These are phyloP conservation scores for Staphylotrichum tortipilum DNA, from an alignment of 495 filamentous ascomycete species.

Conservation along the genomic window DNA sequence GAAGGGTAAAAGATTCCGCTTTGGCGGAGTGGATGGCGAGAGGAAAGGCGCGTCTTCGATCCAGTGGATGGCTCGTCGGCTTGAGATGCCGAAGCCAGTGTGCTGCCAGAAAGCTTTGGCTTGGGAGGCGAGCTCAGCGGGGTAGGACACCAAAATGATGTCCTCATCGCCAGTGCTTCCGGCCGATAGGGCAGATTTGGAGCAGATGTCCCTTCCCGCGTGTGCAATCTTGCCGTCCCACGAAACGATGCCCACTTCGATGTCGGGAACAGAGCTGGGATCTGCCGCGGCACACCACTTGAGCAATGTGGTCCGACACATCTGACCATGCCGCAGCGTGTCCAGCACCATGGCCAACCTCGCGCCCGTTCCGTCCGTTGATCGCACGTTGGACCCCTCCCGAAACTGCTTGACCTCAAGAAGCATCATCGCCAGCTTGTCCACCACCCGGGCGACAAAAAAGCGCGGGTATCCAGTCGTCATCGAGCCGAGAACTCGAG, in stretches of 20 bases:
- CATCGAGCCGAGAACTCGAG: conserved; percentile 16
- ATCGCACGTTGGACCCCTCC: too few species aligned
- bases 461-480: conserved; percentile 25
- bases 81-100: conserved; percentile 25
- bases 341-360: background rate
- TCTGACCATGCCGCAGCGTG: background rate
- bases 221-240: conserved; percentile 6
- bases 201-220: background rate
- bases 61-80: conserved; percentile 17
- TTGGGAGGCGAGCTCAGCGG: background rate
- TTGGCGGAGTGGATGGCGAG: too few species aligned
- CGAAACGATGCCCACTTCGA: background rate
- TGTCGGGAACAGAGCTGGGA: background rate
- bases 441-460: conserved; percentile 12
- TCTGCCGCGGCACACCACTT: background rate
- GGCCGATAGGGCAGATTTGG: too few species aligned
- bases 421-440: conserved; percentile 2
- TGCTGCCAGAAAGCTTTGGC: conserved; percentile 24
- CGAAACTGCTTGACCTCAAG: background rate
- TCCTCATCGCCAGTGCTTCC: conserved; percentile 2
- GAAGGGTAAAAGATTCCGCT: background rate
- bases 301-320: background rate
- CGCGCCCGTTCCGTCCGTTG: background rate
- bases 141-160: conserved; percentile 13
- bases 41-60: conserved; percentile 4